Evolutionary conservation across 2,329 filamentous ascomycete genomes (phyloP), one percentile per base, ranked within the genome.

Genomic region (Nigrospora oryzae): DNA sequence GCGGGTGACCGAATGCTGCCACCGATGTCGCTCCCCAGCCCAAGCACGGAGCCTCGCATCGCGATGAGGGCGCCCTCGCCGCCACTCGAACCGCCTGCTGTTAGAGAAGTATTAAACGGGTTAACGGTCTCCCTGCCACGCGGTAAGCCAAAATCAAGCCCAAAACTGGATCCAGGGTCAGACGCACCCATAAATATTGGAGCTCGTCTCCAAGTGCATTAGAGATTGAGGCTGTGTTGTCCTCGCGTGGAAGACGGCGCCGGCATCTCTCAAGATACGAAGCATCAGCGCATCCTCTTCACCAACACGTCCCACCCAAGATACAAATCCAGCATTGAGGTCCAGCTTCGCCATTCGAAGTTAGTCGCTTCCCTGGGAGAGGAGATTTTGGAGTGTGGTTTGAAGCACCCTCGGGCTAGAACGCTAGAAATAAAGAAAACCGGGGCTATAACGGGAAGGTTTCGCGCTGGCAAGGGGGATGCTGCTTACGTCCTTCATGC

Each of bases 31-130:
- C 70, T 71, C 1, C 73, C 77, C 39, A 80, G 69, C 1, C 75
- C 76, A 11, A 80, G 60, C 54, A 65, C 66, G 12, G 70, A 75
- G 11, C 75, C 75, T 17, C 68, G 59, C 19, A 78, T 60, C 1
- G 67, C 75, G 12, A 78, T 45, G 3, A 80, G 57, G 0, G 77
- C 74, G 2, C 75, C 75, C 58, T 81, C 77, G 38, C 77, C 77
- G 36, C 77, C 77, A 7, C 71, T 74, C 4, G 69, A 74, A 2
- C 76, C 77, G 6, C 77, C 77, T 15, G 65, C 54, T 0, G 73
- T 74, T 19, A 79, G 55, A 2, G 61, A 65, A 1, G 61, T 63
- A 53, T 80, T 78, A 55, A 67, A 68, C 0, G 76, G 75, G 51
- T 79, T 79, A 11, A 70, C 64, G 0, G 76, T 80, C 0, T 66